Conservation (phyloP, 2,329 filamentous ascomycete species). For the Epichloe gansuensis region DNA sequence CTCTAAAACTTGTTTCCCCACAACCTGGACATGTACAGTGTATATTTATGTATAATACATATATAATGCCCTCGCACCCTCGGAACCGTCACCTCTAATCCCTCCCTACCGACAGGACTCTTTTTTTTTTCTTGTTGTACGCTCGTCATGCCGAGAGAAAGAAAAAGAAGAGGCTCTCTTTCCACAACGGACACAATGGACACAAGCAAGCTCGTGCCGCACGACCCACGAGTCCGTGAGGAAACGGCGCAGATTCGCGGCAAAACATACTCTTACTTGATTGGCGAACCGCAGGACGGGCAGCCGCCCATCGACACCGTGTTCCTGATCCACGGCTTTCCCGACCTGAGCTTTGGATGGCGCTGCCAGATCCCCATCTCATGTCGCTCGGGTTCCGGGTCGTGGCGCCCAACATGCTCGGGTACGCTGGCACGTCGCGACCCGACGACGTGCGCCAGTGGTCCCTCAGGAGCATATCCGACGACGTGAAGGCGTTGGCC, state of each 20-base stretch:
- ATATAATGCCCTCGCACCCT: too few relatives aligned
- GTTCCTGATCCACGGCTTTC: constrained; percentile 62
- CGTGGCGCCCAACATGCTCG: constrained; percentile 75
- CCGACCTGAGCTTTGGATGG: constrained; percentile 77
- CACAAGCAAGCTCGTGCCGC: constrained; percentile 50
- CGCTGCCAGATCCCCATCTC: constrained; percentile 72
- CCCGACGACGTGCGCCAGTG: constrained; percentile 52
- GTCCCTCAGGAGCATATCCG: constrained; percentile 57
- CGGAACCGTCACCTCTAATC: too few relatives aligned
- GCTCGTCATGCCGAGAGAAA: background rate
- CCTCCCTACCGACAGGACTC: too few relatives aligned
- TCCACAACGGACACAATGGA: constrained; percentile 26
- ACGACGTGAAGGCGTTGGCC: constrained; percentile 65
- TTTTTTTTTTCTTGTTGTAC: too few relatives aligned
- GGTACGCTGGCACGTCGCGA: constrained; percentile 67
- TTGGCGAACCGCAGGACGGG: constrained; percentile 34
- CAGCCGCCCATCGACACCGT: constrained; percentile 34
- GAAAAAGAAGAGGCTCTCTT: too few relatives aligned
- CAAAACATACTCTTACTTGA: constrained; percentile 56
- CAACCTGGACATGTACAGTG: too few relatives aligned
- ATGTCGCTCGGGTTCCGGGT: constrained; percentile 62
- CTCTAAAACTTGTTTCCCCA: too few relatives aligned
- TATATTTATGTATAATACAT: too few relatives aligned
- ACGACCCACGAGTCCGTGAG: constrained; percentile 55
- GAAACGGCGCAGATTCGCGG: constrained; percentile 53